Base-by-base conservation (phyloP, 495 filamentous ascomycete species). In the Barbatosphaeria neglecta region DNA sequence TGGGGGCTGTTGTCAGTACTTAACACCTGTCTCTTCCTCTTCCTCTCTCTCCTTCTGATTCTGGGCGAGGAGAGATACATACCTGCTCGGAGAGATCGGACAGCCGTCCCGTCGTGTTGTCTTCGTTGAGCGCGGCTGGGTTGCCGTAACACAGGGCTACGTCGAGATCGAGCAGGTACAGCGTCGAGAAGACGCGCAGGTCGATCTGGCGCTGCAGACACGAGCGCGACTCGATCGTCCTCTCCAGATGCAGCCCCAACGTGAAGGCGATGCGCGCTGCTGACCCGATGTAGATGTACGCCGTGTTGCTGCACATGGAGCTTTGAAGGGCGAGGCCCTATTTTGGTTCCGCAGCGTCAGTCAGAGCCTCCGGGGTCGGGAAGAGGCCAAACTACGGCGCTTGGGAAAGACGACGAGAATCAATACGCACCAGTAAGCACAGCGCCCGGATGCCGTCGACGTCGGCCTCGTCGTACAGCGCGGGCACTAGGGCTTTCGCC, bases 191-290 rank as follows among this genome's bases (percentile, higher is more conserved):
- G 5, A 41, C 39, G 9, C 39, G 39, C 13, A 41, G 11, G 33
- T 58, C 51, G 28, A 56, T 47, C 38, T 61, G 52, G 37, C 55
- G 45, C 22, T 55, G 54, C 38, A 58, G 46, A 4, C 48, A 47
- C 9, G 25, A 41, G 18, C 52, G 50, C 7, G 53, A 53, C 19
- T 47, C 48, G 1, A 52, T 55, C 19, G 51, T 45, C 44, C 56
- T 54, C 22, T 61, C 52, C 15, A 54, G 55, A 19, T 61, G 58
- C n/a, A 61, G 37, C 4, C 58, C 58, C 20, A 61, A 49, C 7
- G 58, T 58, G 38, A 54, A 61, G n/a, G 58, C 58, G 44, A 61
- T 61, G 19, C 53, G 55, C 16, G 58, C 52, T 17, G 52, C 53
- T 0, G 58, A 54, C 22, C 58, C 58, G 49, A 61, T 58, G 37